Conservation (phyloP, 192 early-diverging fungal species). For the Coemansia sp. region DNA sequence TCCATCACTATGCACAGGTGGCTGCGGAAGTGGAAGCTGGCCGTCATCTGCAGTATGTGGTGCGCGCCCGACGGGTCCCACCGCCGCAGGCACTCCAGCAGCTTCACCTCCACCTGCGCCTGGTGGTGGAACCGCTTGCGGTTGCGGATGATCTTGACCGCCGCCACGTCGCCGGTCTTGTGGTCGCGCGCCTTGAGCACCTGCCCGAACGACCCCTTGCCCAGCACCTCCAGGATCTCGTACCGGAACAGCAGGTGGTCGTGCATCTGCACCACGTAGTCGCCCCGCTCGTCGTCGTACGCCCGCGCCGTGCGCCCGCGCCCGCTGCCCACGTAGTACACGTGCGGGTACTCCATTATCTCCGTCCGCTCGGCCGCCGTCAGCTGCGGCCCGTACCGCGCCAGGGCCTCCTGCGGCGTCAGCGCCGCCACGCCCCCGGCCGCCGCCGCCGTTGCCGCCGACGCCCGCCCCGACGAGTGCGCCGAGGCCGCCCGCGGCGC, state of each 20-base stretch:
- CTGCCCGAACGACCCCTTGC: constrained; percentile 95
- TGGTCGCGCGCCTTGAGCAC: constrained; percentile 94
- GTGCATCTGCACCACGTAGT: constrained; percentile 78
- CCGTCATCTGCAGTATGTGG: constrained; percentile 83
- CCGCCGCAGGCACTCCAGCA: constrained; percentile 75
- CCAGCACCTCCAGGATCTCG: constrained; percentile 84
- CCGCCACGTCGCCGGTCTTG: constrained; percentile 78
- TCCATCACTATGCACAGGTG: constrained; percentile 96
- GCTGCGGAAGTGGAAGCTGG: constrained; percentile 89
- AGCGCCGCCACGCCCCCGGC: constrained; percentile 49
- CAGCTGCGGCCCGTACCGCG: constrained; percentile 67
- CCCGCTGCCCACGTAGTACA: constrained; percentile 86
- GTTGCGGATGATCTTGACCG: constrained; percentile 94
- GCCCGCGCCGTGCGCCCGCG: constrained; percentile 53
- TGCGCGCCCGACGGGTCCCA: constrained; percentile 81
- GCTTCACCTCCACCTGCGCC: constrained; percentile 90
- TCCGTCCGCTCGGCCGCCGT: constrained; percentile 85
- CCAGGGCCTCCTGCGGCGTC: constrained; percentile 59
- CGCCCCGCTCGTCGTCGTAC: constrained; percentile 92
- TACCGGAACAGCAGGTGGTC: constrained; percentile 94
- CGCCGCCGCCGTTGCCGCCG: constrained; percentile 14
- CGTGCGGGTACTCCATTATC: constrained; percentile 71
- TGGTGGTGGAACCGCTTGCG: constrained; percentile 96
- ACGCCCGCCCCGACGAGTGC: constrained; percentile 9
- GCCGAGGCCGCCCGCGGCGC: constrained; percentile 3